Evolutionary conservation across 768 basidiomycete genomes (phyloP), one percentile per base, ranked within the genome.

Genomic region (Lactifluus echinatus): DNA sequence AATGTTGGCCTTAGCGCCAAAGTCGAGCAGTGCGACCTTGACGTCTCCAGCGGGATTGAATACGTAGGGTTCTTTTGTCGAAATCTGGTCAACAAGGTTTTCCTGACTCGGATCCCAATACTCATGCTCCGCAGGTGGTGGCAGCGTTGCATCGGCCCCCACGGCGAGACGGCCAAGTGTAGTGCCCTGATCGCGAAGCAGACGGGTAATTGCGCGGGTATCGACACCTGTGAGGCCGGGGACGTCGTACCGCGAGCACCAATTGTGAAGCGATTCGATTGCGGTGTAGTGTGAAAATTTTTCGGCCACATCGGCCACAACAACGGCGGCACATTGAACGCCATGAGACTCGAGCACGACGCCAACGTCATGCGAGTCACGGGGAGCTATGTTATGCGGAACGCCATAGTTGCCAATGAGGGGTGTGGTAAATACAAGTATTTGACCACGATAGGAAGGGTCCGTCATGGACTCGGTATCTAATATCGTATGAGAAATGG

Each of bases 391-490:
- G 71, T 99, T 98, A 33, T 68, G 65, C 6, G 96, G 96, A 8
- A 99, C 93, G 53, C 96, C 96, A 67, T 99, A 99, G 72, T 99
- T 99, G 39, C 96, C 96, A 63, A 99, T 96, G 72, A 99, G 82
- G 10, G 96, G 96, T 0, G 94, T 88, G 43, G 96, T 99, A 75
- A 99, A 99, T 56, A 99, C 96, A 62, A 99, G 82, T 67, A 99
- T 95, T 72, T 99, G 96, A 50, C 92, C 88, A 33, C 92, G 89
- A 72, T 99, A 98, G 8, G 96, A 98, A 7, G 96, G 96, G 70
- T 99, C 96, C 36, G 96, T 99, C 96, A 99, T 97, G 8, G 93
- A 96, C 73, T 99, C 96, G 46, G 95, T 98, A 71, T 99, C 93
- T 95, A 26, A 67, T n/a, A 39, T 26, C 19, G 23, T 2, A 33